A percentile compares a stretch with the other conserved stretches of the same genome.
Evolutionary conservation across 1,284 basidiomycete genomes (phyloP).

Genomic region (Psilocybe mexicana): DNA sequence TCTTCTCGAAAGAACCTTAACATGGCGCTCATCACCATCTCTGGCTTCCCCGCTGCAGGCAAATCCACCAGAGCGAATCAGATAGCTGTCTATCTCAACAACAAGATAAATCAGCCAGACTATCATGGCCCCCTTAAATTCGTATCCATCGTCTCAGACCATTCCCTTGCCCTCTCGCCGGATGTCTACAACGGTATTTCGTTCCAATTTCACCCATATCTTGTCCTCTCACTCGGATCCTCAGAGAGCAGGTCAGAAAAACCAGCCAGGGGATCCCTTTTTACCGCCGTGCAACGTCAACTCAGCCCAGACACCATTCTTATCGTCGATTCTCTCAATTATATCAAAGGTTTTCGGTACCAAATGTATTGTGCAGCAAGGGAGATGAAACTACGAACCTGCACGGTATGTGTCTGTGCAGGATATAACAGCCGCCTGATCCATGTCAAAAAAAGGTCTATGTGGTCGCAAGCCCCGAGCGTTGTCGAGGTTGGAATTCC

Average conservation of each 20-base stretch:
- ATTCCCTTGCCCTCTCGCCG: constrained; percentile 65
- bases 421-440: constrained; percentile 6
- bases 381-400: constrained; percentile 83
- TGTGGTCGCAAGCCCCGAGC: constrained; percentile 78
- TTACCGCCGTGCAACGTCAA: constrained; percentile 81
- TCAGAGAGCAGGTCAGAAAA: constrained; percentile 86
- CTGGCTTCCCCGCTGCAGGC: constrained; percentile 89
- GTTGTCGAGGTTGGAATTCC: constrained; percentile 79
- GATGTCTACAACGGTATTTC: constrained; percentile 74
- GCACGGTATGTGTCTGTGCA: constrained; percentile 67
- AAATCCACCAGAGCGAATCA: constrained; percentile 78
- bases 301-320: constrained; percentile 77
- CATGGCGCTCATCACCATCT: constrained; percentile 94
- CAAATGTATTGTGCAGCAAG: constrained; percentile 96
- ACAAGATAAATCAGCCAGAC: constrained; percentile 47
- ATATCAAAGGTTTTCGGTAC: constrained; percentile 97
- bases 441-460: constrained; percentile 53
- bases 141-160: constrained; percentile 80
- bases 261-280: constrained; percentile 84
- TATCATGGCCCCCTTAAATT: constrained; percentile 56
- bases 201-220: not conserved
- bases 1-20: constrained; percentile 3
- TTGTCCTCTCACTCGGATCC: constrained; percentile 1
- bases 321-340: constrained; percentile 90
- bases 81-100: constrained; percentile 63